Evolutionary conservation across 257 asterid genomes (phyloP).

Genomic region (Nicotiana knightiana): DNA sequence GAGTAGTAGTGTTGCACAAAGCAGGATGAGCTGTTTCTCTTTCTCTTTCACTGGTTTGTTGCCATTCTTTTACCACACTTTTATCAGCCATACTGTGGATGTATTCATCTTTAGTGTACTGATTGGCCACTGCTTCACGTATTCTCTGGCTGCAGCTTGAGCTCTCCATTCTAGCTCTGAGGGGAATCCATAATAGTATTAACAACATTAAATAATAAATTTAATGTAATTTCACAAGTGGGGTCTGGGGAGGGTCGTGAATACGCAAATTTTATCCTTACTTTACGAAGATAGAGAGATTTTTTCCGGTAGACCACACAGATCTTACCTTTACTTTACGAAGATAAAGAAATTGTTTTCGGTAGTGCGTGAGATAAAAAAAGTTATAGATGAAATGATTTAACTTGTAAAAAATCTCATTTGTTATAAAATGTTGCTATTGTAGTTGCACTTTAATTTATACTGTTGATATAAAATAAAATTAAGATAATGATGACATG

Average conservation of each 20-base stretch:
- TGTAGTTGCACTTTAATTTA: not conserved
- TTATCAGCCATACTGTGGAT: slow-evolving; percentile 36
- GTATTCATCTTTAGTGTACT: slow-evolving; percentile 52
- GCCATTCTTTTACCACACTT: slow-evolving; percentile 28
- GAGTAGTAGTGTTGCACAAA: not conserved
- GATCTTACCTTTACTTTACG: no score
- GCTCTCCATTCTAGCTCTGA: slow-evolving; percentile 42
- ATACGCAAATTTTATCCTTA: no score
- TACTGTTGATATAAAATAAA: not conserved
- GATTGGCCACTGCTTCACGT: slow-evolving; percentile 31
- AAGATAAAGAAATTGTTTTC: no score
- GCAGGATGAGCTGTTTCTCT: slow-evolving; percentile 5
- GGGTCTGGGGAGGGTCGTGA: no score
- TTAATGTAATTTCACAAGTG: no score
- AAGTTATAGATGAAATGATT: no score
- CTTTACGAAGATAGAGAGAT: no score
- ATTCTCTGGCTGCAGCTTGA: slow-evolving; percentile 41
- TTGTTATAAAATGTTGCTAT: not conserved
- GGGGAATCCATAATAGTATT: not conserved
- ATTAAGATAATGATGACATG: not conserved
- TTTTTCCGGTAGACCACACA: no score
- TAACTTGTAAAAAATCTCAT: not conserved
- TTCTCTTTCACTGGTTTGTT: slow-evolving; percentile 10
- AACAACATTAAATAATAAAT: no score
- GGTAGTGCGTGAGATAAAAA: no score